Base-by-base conservation (phyloP, 2,329 filamentous ascomycete genomes). In the Domatiomyces catenatus region DNA sequence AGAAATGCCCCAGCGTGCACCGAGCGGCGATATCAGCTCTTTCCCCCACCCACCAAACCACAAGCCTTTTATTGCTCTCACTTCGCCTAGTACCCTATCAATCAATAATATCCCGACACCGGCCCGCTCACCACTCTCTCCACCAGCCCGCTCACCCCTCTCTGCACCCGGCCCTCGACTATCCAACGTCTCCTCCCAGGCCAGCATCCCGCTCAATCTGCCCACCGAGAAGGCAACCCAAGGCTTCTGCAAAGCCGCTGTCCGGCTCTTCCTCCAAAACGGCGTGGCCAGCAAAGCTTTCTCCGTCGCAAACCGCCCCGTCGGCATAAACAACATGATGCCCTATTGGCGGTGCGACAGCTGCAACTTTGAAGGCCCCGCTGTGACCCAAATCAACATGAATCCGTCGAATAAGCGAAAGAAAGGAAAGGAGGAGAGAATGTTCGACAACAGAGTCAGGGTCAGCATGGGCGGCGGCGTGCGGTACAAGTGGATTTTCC, bases 401-500 rank as follows among this genome's bases (percentile, higher is more conserved):
- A 24, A 52, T 45, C 26, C 24, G 46, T 39, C 50, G 3, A 53
- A 56, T 43, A 54, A 51, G 24, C 51, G 56, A 46, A 54, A 56
- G 42, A 54, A 52, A 22, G 50, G 50, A 18, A 56, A 59, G 43
- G 53, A 57, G 10, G 52, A 58, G 15, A 56, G 51, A 42, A 52
- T 52, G 18, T 66, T 62, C 46, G 66, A 69, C 51, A 59, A 56
- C 5, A 46, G 54, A 58, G 2, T 60, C 59, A 42, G 51, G 48
- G 2, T 48, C n/a, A 51, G 45, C 20, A 5, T 22, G 8, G 43
- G 19, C 15, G 52, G 63, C 8, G 68, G 69, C 0, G 59, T 74
- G 6, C 64, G 65, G 12, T 71, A 69, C 52, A 67, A 70, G 8
- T 74, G 70, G 69, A 56, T 62, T 5, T 74, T 74, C 51, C 62